Conservation (phyloP, 2,329 filamentous ascomycete species). For the Colletotrichum theobromicola region DNA sequence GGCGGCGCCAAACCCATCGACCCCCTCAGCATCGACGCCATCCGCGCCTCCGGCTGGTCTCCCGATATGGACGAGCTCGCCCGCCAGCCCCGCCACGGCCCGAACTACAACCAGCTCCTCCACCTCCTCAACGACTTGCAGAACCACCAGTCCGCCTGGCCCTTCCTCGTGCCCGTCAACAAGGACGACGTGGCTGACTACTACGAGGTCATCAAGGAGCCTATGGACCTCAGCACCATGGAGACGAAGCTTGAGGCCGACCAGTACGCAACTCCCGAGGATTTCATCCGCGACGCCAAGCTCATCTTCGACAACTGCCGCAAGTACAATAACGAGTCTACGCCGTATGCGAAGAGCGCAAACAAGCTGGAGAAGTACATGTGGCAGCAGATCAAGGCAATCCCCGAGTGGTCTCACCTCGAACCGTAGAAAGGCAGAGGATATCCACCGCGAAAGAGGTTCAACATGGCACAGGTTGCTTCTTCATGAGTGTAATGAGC, state of each 20-base stretch:
- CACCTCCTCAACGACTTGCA: conserved; percentile 94
- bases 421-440: conserved; percentile 46
- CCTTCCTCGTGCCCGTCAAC: conserved; percentile 92
- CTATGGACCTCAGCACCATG: conserved; percentile 97
- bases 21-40: conserved; percentile 84
- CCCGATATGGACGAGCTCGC: conserved; percentile 98
- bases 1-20: conserved; percentile 79
- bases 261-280: conserved; percentile 87
- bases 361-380: conserved; percentile 94
- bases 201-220: conserved; percentile 97
- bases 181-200: conserved; percentile 98
- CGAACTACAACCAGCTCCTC: conserved; percentile 93
- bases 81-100: conserved; percentile 91
- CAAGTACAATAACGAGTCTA: conserved; percentile 95
- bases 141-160: conserved; percentile 92
- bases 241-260: conserved; percentile 94
- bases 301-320: conserved; percentile 95
- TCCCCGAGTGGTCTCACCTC: conserved; percentile 87
- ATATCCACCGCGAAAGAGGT: conserved; percentile 2
- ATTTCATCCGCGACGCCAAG: conserved; percentile 87
- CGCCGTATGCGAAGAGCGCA: conserved; percentile 92
- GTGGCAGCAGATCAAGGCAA: conserved; percentile 90
- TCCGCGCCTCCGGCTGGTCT: conserved; percentile 92
- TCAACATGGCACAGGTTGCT: not conserved
- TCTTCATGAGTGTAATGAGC: not conserved